Percentiles rank a stretch among this genome's conserved stretches.
Evolutionary conservation across 768 basidiomycete species (phyloP).

Genomic region (Naganishia vishniacii): DNA sequence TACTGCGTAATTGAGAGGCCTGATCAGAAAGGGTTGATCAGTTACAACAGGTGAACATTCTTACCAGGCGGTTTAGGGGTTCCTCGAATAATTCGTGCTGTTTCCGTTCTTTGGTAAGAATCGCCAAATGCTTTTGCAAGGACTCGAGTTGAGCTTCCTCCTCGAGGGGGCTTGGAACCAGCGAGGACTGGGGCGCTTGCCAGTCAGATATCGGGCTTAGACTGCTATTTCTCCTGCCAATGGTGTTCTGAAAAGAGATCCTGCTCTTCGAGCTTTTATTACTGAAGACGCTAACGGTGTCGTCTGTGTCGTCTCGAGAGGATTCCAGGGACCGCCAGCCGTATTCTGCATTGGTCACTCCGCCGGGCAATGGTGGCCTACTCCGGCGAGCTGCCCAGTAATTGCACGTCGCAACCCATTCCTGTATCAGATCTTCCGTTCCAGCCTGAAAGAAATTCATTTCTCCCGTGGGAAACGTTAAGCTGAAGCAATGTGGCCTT

Average conservation of each 20-base stretch:
- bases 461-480: conserved; percentile 78
- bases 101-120: conserved; percentile 71
- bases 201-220: conserved; percentile 78
- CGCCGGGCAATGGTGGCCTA: conserved; percentile 90
- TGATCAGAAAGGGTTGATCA: no score
- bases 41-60: no score
- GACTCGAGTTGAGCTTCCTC: conserved; percentile 91
- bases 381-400: conserved; percentile 96
- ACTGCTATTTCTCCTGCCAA: conserved; percentile 51
- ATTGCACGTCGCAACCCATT: conserved; percentile 98
- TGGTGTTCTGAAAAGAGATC: conserved; percentile 50
- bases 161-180: conserved; percentile 75
- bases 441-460: conserved; percentile 99
- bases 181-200: conserved; percentile 82
- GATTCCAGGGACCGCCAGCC: conserved; percentile 76
- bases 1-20: conserved; percentile 59
- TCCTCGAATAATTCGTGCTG: conserved; percentile 74
- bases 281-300: conserved; percentile 61
- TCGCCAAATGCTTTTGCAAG: conserved; percentile 69
- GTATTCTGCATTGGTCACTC: conserved; percentile 98
- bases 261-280: conserved; percentile 69
- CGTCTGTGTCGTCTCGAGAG: conserved; percentile 45
- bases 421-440: conserved; percentile 95
- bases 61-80: conserved; percentile 55
- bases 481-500: conserved; percentile 89